Evolutionary conservation across 176 grass and related monocot species (phyloP).

Genomic region (Carex parvula): DNA sequence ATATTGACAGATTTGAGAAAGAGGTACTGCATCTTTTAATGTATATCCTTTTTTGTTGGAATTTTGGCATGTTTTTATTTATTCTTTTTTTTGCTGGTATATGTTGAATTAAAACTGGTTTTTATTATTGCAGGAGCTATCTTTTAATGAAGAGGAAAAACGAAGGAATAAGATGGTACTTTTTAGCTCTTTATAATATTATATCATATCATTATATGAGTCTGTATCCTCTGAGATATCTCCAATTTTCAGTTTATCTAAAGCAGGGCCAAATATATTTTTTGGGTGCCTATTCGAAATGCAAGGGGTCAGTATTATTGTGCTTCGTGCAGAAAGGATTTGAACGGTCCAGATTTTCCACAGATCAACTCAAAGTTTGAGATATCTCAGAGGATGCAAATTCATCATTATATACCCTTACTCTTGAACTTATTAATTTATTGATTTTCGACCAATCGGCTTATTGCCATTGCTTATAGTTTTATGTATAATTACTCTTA

Average conservation of each 20-base stretch:
- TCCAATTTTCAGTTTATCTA: too few species aligned
- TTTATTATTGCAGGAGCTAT: constrained; percentile 48
- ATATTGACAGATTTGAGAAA: constrained; percentile 79
- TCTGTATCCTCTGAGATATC: too few species aligned
- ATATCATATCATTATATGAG: not conserved
- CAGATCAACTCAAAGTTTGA: too few species aligned
- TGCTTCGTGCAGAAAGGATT: too few species aligned
- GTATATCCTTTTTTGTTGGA: not conserved
- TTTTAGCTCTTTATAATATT: constrained; percentile 2
- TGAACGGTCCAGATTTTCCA: too few species aligned
- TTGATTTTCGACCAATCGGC: not conserved
- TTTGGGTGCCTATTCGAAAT: too few species aligned
- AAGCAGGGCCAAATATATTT: too few species aligned
- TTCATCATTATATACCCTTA: not conserved
- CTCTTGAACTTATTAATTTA: not conserved
- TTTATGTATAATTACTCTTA: not conserved
- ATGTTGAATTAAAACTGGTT: not conserved
- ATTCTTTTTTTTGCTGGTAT: not conserved
- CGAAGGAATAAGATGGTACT: constrained; percentile 60
- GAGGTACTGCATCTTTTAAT: constrained; percentile 35
- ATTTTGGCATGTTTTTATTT: not conserved
- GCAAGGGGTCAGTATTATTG: too few species aligned
- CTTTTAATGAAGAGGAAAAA: constrained; percentile 63
- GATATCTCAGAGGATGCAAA: too few species aligned
- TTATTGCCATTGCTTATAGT: not conserved